Base-by-base conservation (phyloP, 2,329 filamentous ascomycete genomes). In the Sporothrix pallida region DNA sequence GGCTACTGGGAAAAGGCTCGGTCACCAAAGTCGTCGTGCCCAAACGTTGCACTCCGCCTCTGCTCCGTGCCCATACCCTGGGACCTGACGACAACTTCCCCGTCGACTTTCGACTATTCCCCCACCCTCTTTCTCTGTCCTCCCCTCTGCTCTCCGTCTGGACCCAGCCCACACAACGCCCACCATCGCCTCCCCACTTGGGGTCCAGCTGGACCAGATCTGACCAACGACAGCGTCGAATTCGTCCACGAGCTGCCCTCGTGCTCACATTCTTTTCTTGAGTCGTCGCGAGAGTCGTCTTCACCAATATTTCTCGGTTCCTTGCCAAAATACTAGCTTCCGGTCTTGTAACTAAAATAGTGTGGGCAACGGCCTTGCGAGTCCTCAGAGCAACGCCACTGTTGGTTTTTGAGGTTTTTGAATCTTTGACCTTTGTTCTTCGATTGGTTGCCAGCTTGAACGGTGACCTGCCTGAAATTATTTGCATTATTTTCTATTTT, bases 341-440 rank as follows among this genome's bases (percentile, higher is more conserved):
- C 15, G 15, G 69, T 60, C 73, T 74, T 74, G 73, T 70, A 70
- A 73, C 60, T 72, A 75, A 73, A 71, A 74, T 62, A 37, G 62
- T 63, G 62, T 71, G 48, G 60, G 54, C 48, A 58, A 54, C 58
- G 50, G 20, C 52, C 58, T 72, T 31, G 20, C 13, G 17, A 44
- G 5, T 48, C 56, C 17, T 12, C 26, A 42, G 5, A 42, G 62
- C 63, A 69, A 44, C 37, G 60, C 70, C 26, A 72, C 44, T 37
- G 26, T 69, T 52, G 37, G 6, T 9, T 50, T 37, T 63, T 46
- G 9, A n/a, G 2, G 17, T 3, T 65, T 68, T 52, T 68, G 46
- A 6, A 2, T 37, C 15, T 42, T 58, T 62, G 26, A 17, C 26
- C 15, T 4, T n/a, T 56, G 52, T 20, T 26, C 8, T n/a, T 56